These are phyloP conservation scores for Coccomyxa sp. DNA, from an alignment of 139 green algal genomes.

Conservation along the genomic window DNA sequence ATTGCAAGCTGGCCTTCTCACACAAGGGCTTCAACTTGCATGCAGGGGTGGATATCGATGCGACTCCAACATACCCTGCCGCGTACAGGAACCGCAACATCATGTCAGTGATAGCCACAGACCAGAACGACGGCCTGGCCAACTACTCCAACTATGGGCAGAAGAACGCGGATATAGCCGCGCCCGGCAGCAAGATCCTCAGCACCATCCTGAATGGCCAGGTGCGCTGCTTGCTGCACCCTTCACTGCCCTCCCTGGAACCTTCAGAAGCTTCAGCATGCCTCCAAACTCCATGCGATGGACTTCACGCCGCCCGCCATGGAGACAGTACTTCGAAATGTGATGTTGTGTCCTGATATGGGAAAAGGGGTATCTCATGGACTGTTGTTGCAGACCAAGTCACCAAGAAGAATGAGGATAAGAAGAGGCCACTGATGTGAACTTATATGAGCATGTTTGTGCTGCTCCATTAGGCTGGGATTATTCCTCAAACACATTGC, in stretches of 20 bases:
- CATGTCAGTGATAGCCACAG: constrained; percentile 12
- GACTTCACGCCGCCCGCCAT: neutral
- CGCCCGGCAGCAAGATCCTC: constrained; percentile 13
- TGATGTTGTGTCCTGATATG: neutral
- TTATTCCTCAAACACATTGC: no score
- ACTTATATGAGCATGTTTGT: no score
- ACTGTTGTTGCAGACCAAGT: no score
- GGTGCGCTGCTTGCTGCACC: neutral
- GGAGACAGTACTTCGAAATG: neutral
- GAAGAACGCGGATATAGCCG: constrained; percentile 2
- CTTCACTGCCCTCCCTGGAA: neutral
- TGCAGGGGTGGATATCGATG: constrained; percentile 10
- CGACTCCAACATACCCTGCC: constrained; percentile 7
- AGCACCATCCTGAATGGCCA: constrained; percentile 7
- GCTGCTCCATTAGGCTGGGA: no score
- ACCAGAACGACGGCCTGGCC: constrained; percentile 2
- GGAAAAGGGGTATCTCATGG: neutral
- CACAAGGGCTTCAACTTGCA: no score
- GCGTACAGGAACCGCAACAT: constrained; percentile 10
- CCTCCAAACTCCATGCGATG: neutral
- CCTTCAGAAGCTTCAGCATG: neutral
- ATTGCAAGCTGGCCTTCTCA: no score
- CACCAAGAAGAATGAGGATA: no score
- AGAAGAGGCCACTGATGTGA: no score
- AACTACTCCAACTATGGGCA: constrained; percentile 16